Percentiles rank a stretch among this genome's conserved stretches.
Conservation (phyloP, 768 basidiomycete genomes). For the Phanerochaete sordida region DNA sequence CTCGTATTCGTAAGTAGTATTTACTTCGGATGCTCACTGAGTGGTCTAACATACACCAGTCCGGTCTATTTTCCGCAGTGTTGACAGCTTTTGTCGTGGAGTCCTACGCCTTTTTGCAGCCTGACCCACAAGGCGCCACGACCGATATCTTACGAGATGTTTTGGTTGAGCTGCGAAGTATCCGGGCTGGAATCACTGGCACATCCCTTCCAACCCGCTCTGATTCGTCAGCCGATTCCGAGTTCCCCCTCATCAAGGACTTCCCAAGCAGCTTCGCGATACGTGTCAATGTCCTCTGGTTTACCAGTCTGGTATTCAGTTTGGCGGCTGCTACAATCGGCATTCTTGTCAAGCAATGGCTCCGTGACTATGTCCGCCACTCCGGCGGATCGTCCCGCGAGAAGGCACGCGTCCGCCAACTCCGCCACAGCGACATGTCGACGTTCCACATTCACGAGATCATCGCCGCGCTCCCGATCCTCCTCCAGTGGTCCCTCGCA, state of each 20-base stretch:
- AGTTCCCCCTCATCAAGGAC: background rate
- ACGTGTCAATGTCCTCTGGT: slow-evolving; percentile 21
- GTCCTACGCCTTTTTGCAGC: slow-evolving; percentile 15
- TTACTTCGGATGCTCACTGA: background rate
- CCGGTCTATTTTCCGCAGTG: slow-evolving; percentile 22
- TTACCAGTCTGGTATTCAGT: slow-evolving; percentile 19
- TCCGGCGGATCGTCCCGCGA: slow-evolving; percentile 11
- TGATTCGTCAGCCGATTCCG: background rate
- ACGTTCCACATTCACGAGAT: slow-evolving; percentile 21
- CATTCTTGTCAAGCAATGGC: slow-evolving; percentile 26
- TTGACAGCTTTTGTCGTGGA: slow-evolving; percentile 21
- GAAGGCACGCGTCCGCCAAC: slow-evolving; percentile 15
- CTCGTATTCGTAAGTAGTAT: slow-evolving; percentile 20
- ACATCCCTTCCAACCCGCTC: too few species aligned
- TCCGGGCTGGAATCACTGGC: background rate
- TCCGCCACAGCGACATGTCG: slow-evolving; percentile 17
- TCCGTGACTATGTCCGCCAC: slow-evolving; percentile 13
- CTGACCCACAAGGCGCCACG: background rate
- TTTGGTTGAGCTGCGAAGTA: background rate
- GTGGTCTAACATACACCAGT: slow-evolving; percentile 8
- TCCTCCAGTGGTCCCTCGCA: slow-evolving; percentile 17
- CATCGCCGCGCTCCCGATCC: slow-evolving; percentile 19
- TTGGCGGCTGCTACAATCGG: slow-evolving; percentile 20
- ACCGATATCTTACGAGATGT: background rate
- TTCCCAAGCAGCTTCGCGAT: background rate